Base-by-base conservation (phyloP, 208 protist genomes). In the Trypanosoma rangeli region DNA sequence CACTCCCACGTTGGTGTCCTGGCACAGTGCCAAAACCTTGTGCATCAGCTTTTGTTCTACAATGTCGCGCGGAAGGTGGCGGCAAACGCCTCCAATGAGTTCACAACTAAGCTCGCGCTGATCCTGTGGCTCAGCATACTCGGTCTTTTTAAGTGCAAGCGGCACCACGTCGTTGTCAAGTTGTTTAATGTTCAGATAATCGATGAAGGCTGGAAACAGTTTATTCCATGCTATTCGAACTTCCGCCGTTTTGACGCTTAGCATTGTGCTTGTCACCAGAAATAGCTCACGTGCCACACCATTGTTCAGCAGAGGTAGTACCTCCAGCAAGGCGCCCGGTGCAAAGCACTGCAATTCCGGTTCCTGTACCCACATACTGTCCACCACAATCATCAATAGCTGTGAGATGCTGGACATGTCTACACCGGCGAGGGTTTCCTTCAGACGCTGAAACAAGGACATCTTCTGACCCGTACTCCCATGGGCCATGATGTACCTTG, bases 1-100 rank as follows among this genome's bases (percentile, higher is more conserved):
- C 26, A 97, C 93, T 20, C 84, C 85, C 28, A 89, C 86, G 64
- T 97, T 94, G 5, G 90, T 97, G 74, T 97, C 93, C 64, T 96
- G 91, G 68, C 93, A 97, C 0, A 97, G 78, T 10, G 93, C 87
- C n/a, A 91, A 50, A 0, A 88, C 89, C 24, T 88, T 86, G 22
- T 83, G 78, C 44, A 97, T 64, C 15, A 97, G 62, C n/a, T 86
- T 69, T 33, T 74, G 52, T 55, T 94, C 81, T 12, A 93, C 79
- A 62, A 86, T 86, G 4, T 83, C 74, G 20, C 61, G 68, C 1
- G 76, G 64, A 2, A 94, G 68, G 55, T 84, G 82, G 55, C 78
- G 59, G 68, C 89, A 96, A 22, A 95, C 64, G 5, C 60, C 70
- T 7, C 93, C 93, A 31, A 97, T 83, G 15, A 95, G 67, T 52